These are phyloP conservation scores for Arthrobotrys conoides DNA, from an alignment of 2,329 filamentous ascomycete species.

Conservation along the genomic window DNA sequence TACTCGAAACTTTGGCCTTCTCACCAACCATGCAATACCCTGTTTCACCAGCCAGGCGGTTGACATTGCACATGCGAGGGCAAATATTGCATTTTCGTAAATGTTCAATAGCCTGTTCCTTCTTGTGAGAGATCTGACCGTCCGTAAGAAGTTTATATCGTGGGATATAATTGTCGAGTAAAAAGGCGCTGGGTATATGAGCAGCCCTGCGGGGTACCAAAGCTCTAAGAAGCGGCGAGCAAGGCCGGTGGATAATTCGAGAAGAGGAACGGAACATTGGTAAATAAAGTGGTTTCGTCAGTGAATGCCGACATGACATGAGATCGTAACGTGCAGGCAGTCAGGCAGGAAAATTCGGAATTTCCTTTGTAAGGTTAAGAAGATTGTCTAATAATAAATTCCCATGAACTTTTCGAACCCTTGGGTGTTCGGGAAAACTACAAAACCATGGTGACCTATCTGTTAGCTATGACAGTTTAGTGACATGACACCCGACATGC, in stretches of 20 bases:
- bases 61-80: constrained; percentile 81
- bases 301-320: constrained; percentile 1
- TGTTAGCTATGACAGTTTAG: neutral
- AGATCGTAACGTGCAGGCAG: neutral
- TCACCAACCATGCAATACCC: constrained; percentile 84
- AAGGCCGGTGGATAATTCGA: constrained; percentile 38
- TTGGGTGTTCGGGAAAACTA: neutral
- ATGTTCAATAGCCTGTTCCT: constrained; percentile 80
- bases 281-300: neutral
- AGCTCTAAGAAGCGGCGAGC: neutral
- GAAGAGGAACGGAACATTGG: constrained; percentile 46
- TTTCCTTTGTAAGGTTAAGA: neutral
- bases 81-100: constrained; percentile 85
- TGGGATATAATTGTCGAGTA: constrained; percentile 81
- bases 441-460: constrained; percentile 6
- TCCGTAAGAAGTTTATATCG: constrained; percentile 79
- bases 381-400: constrained; percentile 7
- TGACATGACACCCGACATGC: neutral
- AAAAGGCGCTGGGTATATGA: constrained; percentile 69
- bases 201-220: constrained; percentile 33
- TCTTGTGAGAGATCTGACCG: constrained; percentile 79
- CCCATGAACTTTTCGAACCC: too few relatives aligned
- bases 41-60: constrained; percentile 80
- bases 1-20: constrained; percentile 75
- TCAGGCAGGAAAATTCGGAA: neutral